A percentile compares a stretch with the other conserved stretches of the same genome.
Conservation (phyloP, 495 filamentous ascomycete species). For the Tuber magnatum region DNA sequence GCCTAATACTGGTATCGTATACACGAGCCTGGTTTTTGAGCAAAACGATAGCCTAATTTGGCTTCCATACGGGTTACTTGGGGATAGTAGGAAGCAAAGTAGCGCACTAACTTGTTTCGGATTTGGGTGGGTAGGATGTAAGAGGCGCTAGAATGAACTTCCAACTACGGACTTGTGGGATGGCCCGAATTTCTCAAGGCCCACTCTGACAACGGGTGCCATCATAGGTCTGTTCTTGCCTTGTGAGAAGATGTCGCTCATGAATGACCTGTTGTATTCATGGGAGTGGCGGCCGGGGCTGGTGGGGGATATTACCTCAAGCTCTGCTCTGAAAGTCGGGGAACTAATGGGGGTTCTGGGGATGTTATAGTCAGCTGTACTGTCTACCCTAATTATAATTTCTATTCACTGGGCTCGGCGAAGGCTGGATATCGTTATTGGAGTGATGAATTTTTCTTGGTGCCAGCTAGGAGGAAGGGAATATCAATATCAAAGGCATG, state of each 20-base stretch:
- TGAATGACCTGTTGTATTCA: neutral
- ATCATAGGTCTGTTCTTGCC: no score
- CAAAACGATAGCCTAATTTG: no score
- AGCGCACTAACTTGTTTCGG: neutral
- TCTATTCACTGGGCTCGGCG: neutral
- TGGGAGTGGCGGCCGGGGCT: no score
- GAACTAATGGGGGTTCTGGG: neutral
- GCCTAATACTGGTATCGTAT: neutral
- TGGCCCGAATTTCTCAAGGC: no score
- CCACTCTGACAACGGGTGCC: no score
- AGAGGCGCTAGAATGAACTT: fast-evolving
- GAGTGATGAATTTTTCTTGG: neutral
- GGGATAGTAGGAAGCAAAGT: neutral
- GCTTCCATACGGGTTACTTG: neutral
- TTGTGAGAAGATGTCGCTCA: no score
- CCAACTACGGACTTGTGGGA: neutral
- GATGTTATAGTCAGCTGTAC: neutral
- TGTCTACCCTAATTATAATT: neutral
- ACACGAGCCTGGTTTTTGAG: neutral
- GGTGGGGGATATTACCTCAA: neutral
- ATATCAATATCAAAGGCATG: no score
- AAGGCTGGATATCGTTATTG: neutral
- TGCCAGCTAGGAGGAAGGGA: no score
- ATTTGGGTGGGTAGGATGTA: neutral
- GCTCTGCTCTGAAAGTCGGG: neutral